phyloP scores from a whole-genome alignment of 2,329 filamentous ascomycete species.

The Daldinia eschscholtzii region DNA sequence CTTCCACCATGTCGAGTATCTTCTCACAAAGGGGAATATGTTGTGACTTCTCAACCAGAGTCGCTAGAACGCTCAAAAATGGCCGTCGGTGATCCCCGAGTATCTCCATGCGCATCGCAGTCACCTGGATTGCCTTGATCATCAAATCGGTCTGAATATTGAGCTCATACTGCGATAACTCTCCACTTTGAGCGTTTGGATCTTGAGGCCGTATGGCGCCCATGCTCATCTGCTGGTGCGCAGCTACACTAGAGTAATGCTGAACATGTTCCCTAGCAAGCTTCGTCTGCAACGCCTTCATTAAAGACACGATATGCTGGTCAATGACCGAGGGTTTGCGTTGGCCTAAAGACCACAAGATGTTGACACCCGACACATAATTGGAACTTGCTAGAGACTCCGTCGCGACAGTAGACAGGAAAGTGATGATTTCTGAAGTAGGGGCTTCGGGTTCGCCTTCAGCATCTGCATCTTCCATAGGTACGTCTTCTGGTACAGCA shows the following conservation, averaged over 20 bases:
- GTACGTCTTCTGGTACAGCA: constrained; percentile 83
- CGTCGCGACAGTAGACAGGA: constrained; percentile 85
- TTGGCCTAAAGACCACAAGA: constrained; percentile 90
- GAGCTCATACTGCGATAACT: constrained; percentile 80
- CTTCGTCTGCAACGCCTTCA: constrained; percentile 94
- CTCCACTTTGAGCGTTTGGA: constrained; percentile 65
- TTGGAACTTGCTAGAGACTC: constrained; percentile 86
- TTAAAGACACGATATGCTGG: constrained; percentile 85
- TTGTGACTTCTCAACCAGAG: constrained; percentile 93
- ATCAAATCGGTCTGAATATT: constrained; percentile 92
- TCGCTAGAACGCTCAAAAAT: constrained; percentile 94
- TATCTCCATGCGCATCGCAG: constrained; percentile 90
- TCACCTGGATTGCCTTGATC: constrained; percentile 94
- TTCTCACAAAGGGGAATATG: constrained; percentile 90
- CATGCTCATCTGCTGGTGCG: constrained; percentile 60
- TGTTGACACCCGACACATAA: constrained; percentile 90
- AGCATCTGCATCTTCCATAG: constrained; percentile 81
- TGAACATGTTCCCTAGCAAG: constrained; percentile 93
- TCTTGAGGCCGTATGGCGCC: constrained; percentile 62
- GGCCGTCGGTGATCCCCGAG: constrained; percentile 91
- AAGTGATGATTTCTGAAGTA: constrained; percentile 87
- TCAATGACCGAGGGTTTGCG: constrained; percentile 90
- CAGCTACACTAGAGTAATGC: constrained; percentile 72
- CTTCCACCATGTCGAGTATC: constrained; percentile 92
- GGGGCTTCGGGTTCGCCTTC: constrained; percentile 86